Evolutionary conservation across 192 early-diverging fungal genomes (phyloP).

Genomic region (Dissophora globulifera): DNA sequence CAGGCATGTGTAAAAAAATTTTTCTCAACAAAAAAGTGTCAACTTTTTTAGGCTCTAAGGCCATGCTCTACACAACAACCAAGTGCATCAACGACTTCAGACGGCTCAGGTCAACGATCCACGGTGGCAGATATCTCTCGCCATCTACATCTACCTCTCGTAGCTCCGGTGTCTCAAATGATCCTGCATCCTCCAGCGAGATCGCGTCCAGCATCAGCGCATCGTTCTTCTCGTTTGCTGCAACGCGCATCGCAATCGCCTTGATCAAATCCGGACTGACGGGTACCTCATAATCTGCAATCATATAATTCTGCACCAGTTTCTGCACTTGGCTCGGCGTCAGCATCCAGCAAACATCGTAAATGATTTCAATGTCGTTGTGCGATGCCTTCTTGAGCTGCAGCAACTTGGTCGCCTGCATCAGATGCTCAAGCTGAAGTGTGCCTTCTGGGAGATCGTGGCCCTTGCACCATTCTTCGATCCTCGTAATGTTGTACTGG

Average conservation of each 20-base stretch:
- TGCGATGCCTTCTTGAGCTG: conserved; percentile 92
- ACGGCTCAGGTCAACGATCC: conserved; percentile 48
- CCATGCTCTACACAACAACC: conserved; percentile 29
- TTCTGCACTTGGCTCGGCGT: conserved; percentile 98
- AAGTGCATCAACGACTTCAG: conserved; percentile 52
- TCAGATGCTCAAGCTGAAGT: conserved; percentile 91
- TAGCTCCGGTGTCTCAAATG: conserved; percentile 66
- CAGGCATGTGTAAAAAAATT: too few species aligned
- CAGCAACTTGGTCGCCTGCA: conserved; percentile 96
- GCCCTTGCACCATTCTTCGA: conserved; percentile 99
- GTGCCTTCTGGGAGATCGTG: conserved; percentile 91
- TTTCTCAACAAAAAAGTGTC: neutral
- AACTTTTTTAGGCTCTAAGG: neutral
- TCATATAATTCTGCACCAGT: conserved; percentile 92
- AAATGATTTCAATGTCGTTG: conserved; percentile 95
- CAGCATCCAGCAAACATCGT: conserved; percentile 97
- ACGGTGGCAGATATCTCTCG: conserved; percentile 61
- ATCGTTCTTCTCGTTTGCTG: conserved; percentile 90
- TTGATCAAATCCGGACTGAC: conserved; percentile 90
- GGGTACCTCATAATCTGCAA: conserved; percentile 94
- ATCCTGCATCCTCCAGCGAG: conserved; percentile 66
- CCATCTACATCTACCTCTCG: conserved; percentile 52
- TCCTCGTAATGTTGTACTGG: conserved; percentile 96
- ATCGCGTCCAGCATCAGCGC: conserved; percentile 88
- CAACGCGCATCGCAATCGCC: conserved; percentile 86